Evolutionary conservation across 148 eudicot species (phyloP).

Genomic region (Rhododendron simsii): DNA sequence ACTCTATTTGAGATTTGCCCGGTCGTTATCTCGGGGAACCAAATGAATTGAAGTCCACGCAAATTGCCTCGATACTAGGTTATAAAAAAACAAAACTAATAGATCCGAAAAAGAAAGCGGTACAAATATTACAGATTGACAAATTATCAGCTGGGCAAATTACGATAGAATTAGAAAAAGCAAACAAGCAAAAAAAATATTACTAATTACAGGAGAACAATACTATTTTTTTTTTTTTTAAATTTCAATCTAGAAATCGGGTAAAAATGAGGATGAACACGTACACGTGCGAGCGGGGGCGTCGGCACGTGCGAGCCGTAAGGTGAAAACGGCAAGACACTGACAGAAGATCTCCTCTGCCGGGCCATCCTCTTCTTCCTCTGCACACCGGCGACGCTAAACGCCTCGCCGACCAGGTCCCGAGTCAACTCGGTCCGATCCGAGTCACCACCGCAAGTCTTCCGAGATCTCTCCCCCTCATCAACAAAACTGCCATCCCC

Average conservation of each 20-base stretch:
- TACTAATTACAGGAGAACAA: neutral
- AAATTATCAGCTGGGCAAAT: neutral
- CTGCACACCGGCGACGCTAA: neutral
- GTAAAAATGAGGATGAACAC: slow-evolving; percentile 31
- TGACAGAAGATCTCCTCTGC: slow-evolving; percentile 15
- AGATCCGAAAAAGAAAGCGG: neutral
- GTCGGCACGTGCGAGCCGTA: slow-evolving; percentile 22
- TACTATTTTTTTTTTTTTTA: neutral
- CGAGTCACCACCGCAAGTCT: neutral
- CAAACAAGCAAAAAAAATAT: neutral
- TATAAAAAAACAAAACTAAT: neutral
- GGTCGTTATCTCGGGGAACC: no score
- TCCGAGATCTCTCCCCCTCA: neutral
- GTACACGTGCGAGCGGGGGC: slow-evolving; percentile 32
- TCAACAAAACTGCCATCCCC: neutral
- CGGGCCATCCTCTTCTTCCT: slow-evolving; percentile 27
- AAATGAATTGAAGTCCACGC: no score
- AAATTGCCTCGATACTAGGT: neutral
- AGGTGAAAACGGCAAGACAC: slow-evolving; percentile 7
- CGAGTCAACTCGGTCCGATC: neutral
- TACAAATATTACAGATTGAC: neutral
- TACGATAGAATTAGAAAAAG: neutral
- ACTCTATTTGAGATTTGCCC: no score
- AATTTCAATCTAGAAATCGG: neutral
- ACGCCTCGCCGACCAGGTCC: neutral